A percentile compares a stretch with the other conserved stretches of the same genome.
Evolutionary conservation across 805 yeast species (phyloP).

Genomic region (Wickerhamiella sergipiensis): DNA sequence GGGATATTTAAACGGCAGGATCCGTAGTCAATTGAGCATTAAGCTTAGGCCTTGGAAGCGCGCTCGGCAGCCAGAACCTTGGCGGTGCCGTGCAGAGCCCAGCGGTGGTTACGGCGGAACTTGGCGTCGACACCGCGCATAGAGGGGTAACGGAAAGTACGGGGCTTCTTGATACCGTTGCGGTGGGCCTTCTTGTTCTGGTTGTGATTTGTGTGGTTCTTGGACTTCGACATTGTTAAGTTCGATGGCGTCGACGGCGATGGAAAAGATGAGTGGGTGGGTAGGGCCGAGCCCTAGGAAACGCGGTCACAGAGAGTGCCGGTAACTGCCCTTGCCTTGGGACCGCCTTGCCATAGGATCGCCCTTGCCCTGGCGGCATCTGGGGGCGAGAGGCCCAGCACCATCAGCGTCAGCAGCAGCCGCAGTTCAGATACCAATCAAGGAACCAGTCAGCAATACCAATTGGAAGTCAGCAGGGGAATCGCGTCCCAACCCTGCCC

Average conservation of each 20-base stretch:
- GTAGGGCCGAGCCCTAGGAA: slow-evolving; percentile 1
- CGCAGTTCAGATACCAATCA: no score
- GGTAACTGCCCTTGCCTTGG: no score
- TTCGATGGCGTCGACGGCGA: not conserved
- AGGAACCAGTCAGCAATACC: no score
- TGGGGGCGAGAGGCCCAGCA: no score
- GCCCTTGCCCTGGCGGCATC: no score
- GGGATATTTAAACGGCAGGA: not conserved
- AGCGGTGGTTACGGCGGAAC: slow-evolving; percentile 99
- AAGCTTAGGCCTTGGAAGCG: slow-evolving; percentile 33
- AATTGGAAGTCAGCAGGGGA: no score
- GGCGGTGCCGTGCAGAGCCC: slow-evolving; percentile 95
- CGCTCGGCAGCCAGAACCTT: slow-evolving; percentile 80
- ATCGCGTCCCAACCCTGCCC: no score
- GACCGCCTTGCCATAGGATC: no score
- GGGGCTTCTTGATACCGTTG: slow-evolving; percentile 99
- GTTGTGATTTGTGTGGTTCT: slow-evolving; percentile 99
- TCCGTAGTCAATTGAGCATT: not conserved
- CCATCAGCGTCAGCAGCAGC: no score
- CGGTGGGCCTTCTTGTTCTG: slow-evolving; percentile 99
- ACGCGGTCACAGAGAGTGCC: not conserved
- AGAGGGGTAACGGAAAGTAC: slow-evolving; percentile 95
- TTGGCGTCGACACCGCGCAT: slow-evolving; percentile 98
- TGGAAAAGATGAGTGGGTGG: slow-evolving; percentile 1
- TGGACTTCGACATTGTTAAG: slow-evolving; percentile 82